Evolutionary conservation across 1,284 basidiomycete species (phyloP).

Genomic region (Cryptococcus deneoformans): DNA sequence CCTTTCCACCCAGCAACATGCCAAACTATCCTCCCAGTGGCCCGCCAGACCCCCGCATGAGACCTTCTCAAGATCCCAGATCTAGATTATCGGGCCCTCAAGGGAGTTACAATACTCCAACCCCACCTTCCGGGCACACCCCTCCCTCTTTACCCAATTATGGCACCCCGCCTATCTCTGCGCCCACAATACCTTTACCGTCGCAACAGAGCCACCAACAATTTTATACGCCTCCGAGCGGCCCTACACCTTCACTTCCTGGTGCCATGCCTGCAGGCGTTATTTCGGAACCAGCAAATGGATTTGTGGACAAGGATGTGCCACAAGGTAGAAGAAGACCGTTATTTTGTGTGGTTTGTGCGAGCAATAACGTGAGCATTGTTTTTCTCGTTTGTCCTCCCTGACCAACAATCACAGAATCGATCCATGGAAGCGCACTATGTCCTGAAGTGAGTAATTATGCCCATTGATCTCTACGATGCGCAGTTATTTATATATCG

Average conservation of each 20-base stretch:
- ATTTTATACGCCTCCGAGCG: not conserved
- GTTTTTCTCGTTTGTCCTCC: not conserved
- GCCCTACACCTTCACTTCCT: too few relatives aligned
- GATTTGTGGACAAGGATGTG: conserved; percentile 7
- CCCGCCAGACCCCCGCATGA: conserved; percentile 8
- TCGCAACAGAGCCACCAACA: conserved; percentile 1
- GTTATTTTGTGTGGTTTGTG: conserved; percentile 96
- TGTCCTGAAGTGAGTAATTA: conserved; percentile 69
- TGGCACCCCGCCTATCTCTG: not conserved
- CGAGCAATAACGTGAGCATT: conserved; percentile 82
- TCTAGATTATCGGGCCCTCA: conserved; percentile 6
- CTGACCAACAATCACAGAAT: conserved; percentile 60
- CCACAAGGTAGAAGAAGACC: conserved; percentile 53
- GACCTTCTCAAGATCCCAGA: conserved; percentile 17
- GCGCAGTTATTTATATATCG: conserved; percentile 27
- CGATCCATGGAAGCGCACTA: conserved; percentile 99
- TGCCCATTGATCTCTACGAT: not conserved
- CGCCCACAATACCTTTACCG: not conserved
- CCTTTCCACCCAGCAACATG: conserved; percentile 4
- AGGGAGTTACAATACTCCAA: not conserved
- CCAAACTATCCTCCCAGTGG: not conserved
- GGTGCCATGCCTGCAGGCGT: too few relatives aligned
- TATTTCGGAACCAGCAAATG: too few relatives aligned
- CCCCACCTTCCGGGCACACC: not conserved
- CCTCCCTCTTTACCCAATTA: conserved; percentile 6